Evolutionary conservation across 495 filamentous ascomycete species (phyloP), one percentile per base, ranked within the genome.

Genomic region (Lasiosphaeria hispida): DNA sequence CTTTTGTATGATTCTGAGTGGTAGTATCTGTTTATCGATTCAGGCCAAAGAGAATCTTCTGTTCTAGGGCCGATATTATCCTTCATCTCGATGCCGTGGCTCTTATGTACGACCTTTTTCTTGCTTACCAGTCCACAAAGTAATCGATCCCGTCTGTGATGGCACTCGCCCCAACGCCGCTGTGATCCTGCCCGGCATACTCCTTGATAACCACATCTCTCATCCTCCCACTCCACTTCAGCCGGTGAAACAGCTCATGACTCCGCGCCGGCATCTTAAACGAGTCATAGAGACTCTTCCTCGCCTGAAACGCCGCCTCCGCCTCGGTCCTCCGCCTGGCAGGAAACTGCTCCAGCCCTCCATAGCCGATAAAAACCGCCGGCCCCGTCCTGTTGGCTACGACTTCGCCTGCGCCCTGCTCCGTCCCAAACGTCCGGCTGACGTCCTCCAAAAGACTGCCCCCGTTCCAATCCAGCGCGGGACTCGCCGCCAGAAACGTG

Each of bases 101-200:
- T n/a, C n/a, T n/a, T n/a, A 30, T 30, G 23, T 30, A 30, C n/a
- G n/a, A n/a, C n/a, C n/a, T n/a, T n/a, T n/a, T 43, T 4, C 3
- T 43, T 19, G 19, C 13, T 23, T 55, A 63, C 63, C 66, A 69
- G 37, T 66, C 63, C 9, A 62, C 45, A 56, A 69, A 69, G 42
- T 69, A 64, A 36, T 59, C 61, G 11, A 66, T 61, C 9, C 63
- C 66, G 23, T 69, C 63, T 13, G 45, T 58, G 17, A 69, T 58
- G 11, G 63, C 61, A 43, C 53, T 63, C 34, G 58, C 61, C 0
- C 50, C 60, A n/a, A 63, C 66, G 1, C 52, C 52, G 11, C 48
- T 53, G 40, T 69, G 63, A 23, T 66, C 66, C 43, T 61, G 58
- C 3, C 63, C 66, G 10, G 5, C 51, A 36, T 69, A 66, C 44